Evolutionary conservation across 371 early-diverging fungal species (phyloP).

Genomic region (Capniomyces stellatus): DNA sequence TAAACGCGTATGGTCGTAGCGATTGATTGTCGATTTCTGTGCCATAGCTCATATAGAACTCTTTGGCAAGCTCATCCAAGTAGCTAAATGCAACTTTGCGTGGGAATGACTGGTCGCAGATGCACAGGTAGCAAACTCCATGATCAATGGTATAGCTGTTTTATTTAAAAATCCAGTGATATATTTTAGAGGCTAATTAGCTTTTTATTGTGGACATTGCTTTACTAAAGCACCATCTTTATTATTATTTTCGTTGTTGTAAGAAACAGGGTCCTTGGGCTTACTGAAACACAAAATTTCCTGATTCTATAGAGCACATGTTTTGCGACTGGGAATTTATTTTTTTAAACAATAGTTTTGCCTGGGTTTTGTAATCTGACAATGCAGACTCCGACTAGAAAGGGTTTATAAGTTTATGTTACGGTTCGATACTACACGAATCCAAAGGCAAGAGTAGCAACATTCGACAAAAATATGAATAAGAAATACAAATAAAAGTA

Average conservation of each 20-base stretch:
- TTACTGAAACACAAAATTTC: conserved; percentile 72
- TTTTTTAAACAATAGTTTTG: conserved; percentile 74
- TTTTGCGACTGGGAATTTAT: conserved; percentile 71
- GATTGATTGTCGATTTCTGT: conserved; percentile 65
- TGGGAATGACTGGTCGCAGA: conserved; percentile 88
- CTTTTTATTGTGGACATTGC: too few species aligned
- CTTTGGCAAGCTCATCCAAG: conserved; percentile 82
- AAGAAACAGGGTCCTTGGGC: conserved; percentile 10
- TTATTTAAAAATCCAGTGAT: neutral
- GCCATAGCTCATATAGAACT: conserved; percentile 84
- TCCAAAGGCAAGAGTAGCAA: too few species aligned
- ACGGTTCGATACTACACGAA: neutral
- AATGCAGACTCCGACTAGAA: conserved; percentile 47
- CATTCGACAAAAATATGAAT: too few species aligned
- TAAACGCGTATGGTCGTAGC: conserved; percentile 88
- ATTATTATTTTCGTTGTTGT: too few species aligned
- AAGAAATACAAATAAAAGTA: too few species aligned
- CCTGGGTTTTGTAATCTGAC: conserved; percentile 81
- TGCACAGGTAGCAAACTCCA: conserved; percentile 80
- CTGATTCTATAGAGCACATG: conserved; percentile 88
- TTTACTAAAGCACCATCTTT: too few species aligned
- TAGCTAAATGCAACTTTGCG: conserved; percentile 89
- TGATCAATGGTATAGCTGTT: conserved; percentile 80
- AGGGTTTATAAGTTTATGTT: neutral
- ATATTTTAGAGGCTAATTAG: too few species aligned